Evolutionary conservation across 202 grass and related monocot species (phyloP).

Genomic region (Bolboschoenoplectus hybrid): DNA sequence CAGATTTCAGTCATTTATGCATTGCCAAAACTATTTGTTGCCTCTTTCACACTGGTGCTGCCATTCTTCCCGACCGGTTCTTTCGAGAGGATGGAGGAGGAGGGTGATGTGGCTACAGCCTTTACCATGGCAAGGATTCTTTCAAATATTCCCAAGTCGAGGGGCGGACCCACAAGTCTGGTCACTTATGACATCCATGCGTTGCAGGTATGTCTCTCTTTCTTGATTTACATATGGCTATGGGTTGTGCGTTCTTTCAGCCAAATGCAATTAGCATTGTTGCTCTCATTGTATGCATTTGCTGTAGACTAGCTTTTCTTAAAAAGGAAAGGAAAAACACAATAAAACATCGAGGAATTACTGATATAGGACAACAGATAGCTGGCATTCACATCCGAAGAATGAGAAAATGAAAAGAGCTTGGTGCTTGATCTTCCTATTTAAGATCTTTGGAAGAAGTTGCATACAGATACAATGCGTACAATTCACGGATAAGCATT

Average conservation of each 20-base stretch:
- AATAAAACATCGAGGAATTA: background rate
- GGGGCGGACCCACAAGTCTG: constrained; percentile 82
- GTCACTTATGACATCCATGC: constrained; percentile 99
- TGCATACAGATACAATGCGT: background rate
- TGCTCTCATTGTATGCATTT: background rate
- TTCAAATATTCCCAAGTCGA: constrained; percentile 87
- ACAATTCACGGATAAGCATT: background rate
- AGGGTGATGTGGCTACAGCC: constrained; percentile 92
- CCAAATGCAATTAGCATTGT: background rate
- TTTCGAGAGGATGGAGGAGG: constrained; percentile 93
- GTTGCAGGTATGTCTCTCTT: constrained; percentile 48
- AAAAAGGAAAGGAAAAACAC: background rate
- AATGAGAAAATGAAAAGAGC: background rate
- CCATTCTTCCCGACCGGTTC: constrained; percentile 96
- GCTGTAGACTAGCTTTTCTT: background rate
- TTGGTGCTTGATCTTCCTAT: background rate
- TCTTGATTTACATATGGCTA: background rate
- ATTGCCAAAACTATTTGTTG: constrained; percentile 85
- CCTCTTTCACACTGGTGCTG: constrained; percentile 86
- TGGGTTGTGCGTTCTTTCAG: background rate
- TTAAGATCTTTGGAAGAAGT: background rate
- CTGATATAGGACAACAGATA: background rate
- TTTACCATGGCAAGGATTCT: constrained; percentile 88
- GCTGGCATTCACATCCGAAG: background rate
- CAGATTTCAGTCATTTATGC: constrained; percentile 95